Evolutionary conservation across 441 rosid genomes (phyloP).

Genomic region (Aquilaria agallochum): DNA sequence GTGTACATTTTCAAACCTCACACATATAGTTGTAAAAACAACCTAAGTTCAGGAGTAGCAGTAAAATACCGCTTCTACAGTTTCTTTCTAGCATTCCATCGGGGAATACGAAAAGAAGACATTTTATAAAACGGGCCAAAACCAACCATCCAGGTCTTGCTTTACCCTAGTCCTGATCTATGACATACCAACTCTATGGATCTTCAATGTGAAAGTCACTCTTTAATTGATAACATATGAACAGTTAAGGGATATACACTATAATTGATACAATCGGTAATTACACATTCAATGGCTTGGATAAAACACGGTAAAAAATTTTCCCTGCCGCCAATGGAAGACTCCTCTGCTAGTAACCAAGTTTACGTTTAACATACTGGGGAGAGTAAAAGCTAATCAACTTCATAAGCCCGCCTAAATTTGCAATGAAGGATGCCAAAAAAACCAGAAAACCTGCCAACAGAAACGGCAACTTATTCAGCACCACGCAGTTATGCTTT

Average conservation of each 20-base stretch:
- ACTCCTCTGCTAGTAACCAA: slow-evolving; percentile 29
- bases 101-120: no score
- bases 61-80: no score
- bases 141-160: no score
- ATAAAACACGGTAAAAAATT: slow-evolving; percentile 18
- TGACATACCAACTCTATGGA: not conserved
- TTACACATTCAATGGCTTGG: slow-evolving; percentile 19
- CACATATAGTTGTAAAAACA: no score
- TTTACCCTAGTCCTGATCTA: no score
- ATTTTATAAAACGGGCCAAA: no score
- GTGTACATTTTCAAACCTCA: no score
- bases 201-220: no score
- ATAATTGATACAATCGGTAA: not conserved
- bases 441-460: slow-evolving; percentile 39
- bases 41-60: no score
- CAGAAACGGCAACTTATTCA: slow-evolving; percentile 1
- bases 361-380: slow-evolving; percentile 12
- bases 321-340: slow-evolving; percentile 24
- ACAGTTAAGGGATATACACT: slow-evolving; percentile 18
- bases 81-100: no score
- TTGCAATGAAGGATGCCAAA: slow-evolving; percentile 9
- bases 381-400: slow-evolving; percentile 21
- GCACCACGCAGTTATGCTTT: not conserved
- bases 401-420: slow-evolving; percentile 17
- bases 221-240: not conserved